A percentile compares a stretch with the other conserved stretches of the same genome.
These are phyloP conservation scores for Saccharomyces kudriavzevii DNA, from an alignment of 805 yeast genomes.

Conservation along the genomic window DNA sequence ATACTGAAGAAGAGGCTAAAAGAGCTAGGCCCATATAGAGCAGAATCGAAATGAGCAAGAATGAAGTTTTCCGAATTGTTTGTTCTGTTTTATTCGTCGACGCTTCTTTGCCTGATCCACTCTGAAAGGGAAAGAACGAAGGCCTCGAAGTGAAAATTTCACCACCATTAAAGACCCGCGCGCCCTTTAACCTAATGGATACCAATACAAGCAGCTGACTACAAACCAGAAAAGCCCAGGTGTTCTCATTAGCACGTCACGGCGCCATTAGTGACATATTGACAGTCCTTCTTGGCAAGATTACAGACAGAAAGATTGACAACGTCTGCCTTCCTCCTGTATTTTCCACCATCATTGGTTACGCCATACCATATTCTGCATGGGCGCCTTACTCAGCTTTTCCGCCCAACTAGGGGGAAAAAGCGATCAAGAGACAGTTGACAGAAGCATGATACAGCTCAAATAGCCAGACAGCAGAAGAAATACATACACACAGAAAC, in stretches of 20 bases:
- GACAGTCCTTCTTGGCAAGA: not conserved
- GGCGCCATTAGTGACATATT: not conserved
- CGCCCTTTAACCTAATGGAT: not conserved
- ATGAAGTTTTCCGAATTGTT: not conserved
- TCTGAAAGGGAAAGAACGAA: not conserved
- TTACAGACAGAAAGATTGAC: not conserved
- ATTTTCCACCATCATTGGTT: not conserved
- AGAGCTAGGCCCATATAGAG: conserved; percentile 9
- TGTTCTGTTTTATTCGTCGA: not conserved
- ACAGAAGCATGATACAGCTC: not conserved
- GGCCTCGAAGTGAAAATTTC: not conserved
- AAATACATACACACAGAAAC: not conserved
- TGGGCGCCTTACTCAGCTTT: not conserved
- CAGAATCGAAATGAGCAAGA: not conserved
- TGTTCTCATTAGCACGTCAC: not conserved
- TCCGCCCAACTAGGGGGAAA: not conserved
- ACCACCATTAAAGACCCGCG: not conserved
- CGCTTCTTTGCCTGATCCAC: not conserved
- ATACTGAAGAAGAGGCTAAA: not conserved
- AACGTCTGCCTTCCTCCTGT: not conserved
- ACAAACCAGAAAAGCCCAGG: not conserved
- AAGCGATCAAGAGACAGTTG: not conserved
- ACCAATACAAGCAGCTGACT: not conserved
- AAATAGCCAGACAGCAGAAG: conserved; percentile 25
- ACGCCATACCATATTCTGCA: not conserved